Conservation (phyloP, 2,329 filamentous ascomycete genomes). For the Xylaria sp. region DNA sequence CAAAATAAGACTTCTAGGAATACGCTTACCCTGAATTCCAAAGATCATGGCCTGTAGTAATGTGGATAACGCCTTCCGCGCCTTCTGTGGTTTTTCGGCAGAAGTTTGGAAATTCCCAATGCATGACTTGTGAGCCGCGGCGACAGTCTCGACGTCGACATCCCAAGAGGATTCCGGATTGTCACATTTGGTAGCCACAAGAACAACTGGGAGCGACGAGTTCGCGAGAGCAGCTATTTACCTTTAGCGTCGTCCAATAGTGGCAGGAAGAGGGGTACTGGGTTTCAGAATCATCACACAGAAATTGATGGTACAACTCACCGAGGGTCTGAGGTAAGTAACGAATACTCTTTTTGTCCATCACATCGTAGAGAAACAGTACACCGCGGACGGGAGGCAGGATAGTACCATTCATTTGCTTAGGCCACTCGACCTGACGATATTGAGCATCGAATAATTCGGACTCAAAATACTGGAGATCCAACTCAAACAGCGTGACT, state of each 20-base stretch:
- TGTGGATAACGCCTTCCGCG: conserved; percentile 78
- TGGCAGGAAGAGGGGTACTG: background rate
- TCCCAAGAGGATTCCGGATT: conserved; percentile 74
- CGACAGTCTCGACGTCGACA: conserved; percentile 73
- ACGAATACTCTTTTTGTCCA: conserved; percentile 77
- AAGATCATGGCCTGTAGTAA: conserved; percentile 78
- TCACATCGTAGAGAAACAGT: conserved; percentile 88
- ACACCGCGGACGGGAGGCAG: conserved; percentile 84
- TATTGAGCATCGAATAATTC: conserved; percentile 70
- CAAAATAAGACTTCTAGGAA: background rate
- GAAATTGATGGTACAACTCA: conserved; percentile 58
- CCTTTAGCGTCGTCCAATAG: conserved; percentile 37
- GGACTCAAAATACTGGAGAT: conserved; percentile 70
- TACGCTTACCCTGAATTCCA: conserved; percentile 72
- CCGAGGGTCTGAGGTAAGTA: conserved; percentile 80
- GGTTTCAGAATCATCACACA: background rate
- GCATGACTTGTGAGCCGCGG: conserved; percentile 72
- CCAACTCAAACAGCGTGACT: conserved; percentile 72
- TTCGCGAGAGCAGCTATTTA: conserved; percentile 75
- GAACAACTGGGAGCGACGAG: conserved; percentile 77
- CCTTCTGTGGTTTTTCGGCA: conserved; percentile 73
- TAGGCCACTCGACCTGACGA: conserved; percentile 72
- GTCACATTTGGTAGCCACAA: conserved; percentile 93
- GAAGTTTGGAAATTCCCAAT: conserved; percentile 80
- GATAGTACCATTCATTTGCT: conserved; percentile 74